Evolutionary conservation across 2,329 filamentous ascomycete species (phyloP), one percentile per base, ranked within the genome.

Genomic region (Botrytis hyacinthi): DNA sequence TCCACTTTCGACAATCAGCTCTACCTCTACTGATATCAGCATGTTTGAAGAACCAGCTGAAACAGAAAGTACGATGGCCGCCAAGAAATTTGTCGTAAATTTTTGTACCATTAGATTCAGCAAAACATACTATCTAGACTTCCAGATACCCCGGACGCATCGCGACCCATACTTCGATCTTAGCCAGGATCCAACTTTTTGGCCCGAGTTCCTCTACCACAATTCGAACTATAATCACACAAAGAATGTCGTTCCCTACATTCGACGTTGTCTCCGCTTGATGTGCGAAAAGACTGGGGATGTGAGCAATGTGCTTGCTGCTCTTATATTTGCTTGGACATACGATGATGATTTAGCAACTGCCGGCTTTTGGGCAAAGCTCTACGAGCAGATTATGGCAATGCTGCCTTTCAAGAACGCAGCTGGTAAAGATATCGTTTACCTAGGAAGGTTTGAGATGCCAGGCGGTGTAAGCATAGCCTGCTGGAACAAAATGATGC

Each of bases 401-500:
- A 40, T 22, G 35, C 29, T 54, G 14, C 22, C 9, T 20, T 67
- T 54, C 29, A 1, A 20, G n/a, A 22, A 67, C 12, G 26, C 14
- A 10, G 6, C 2, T 5, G 35, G 46, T 0, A 7, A n/a, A 14
- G 6, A 35, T 1, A 54, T 54, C 2, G 16, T 18, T n/a, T 67
- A 67, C 26, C 2, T 54, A 14, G 46, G 65, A 12, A 40, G 22
- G 40, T 20, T 67, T n/a, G 65, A 40, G 14, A 40, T 67, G 46
- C 35, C 46, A 6, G 14, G 26, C 20, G 32, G 32, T 22, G 26
- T 67, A 32, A 57, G 9, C 0, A 5, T 18, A n/a, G 22, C 16
- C 14, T 67, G 65, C 16, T 67, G 65, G 65, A 67, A 67, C 14
- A 37, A 67, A 18, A 35, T 4, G 22, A n/a, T 67, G 46, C 65